Base-by-base conservation (phyloP, 352 stramenopile species). In the Globisporangium nodosum region DNA sequence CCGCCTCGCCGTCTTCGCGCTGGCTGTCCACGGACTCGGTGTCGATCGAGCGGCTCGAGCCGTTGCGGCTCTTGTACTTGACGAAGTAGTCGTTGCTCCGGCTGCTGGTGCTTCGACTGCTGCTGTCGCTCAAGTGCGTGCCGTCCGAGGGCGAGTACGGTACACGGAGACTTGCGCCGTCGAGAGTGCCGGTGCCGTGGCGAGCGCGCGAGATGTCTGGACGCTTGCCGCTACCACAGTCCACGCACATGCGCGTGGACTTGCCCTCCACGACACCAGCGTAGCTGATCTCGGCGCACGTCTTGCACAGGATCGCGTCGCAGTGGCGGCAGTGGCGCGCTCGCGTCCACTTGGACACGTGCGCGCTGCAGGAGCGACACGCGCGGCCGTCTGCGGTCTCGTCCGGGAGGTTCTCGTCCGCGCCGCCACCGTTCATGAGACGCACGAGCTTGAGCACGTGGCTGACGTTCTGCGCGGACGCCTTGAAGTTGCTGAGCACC, bases 361-460 rank as follows among this genome's bases (percentile, higher is more conserved):
- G 71, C 20, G 83, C 73, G 37, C 65, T 65, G 49, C 79, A 89
- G 11, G 75, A 71, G 31, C 75, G 78, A 46, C 79, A 87, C 47
- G 68, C 61, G 18, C 79, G 74, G 21, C 66, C 57, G 15, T 65
- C 63, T 24, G 13, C 48, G 24, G 33, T 35, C 21, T 60, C 56
- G 9, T 66, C 56, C 1, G 55, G 64, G 16, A 59, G 48, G 16
- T 63, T 64, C 3, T 58, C 65, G 16, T 48, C 45, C 20, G 46
- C 56, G 35, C 24, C 47, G 47, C 49, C 49, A 7, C 59, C 55
- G 5, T 59, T 49, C n/a, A 61, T 61, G 58, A 78, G 73, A 1
- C 79, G 76, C 63, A 79, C 74, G 42, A 89, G 63, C 64, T 84
- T 85, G 59, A 89, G 74, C 53, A 84, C 61, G 56, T 89, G 79